Conservation (phyloP, 1,284 basidiomycete genomes). For the Ganoderma lingzhi region DNA sequence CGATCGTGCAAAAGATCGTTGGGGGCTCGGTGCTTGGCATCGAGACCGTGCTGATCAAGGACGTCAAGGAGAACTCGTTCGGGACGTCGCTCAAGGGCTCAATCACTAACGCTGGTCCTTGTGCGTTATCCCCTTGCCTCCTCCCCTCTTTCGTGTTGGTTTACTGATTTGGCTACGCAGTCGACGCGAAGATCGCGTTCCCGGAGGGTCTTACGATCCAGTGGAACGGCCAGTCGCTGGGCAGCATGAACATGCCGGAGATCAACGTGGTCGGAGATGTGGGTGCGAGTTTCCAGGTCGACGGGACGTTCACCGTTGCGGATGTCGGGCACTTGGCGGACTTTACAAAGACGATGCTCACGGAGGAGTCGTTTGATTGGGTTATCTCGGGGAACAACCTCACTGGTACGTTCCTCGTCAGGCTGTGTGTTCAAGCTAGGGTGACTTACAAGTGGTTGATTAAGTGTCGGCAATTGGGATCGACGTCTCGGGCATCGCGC, state of each 20-base stretch:
- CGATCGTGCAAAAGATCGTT: slow-evolving; percentile 85
- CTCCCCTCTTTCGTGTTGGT: neutral
- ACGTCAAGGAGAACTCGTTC: slow-evolving; percentile 67
- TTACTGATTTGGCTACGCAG: slow-evolving; percentile 42
- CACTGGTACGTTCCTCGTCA: slow-evolving; percentile 42
- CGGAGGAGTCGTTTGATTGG: slow-evolving; percentile 78
- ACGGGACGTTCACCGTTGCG: slow-evolving; percentile 67
- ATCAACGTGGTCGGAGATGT: slow-evolving; percentile 65
- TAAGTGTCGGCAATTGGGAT: slow-evolving; percentile 65
- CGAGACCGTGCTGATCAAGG: slow-evolving; percentile 63
- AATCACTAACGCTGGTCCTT: slow-evolving; percentile 81
- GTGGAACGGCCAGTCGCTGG: slow-evolving; percentile 69
- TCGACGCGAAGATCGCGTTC: slow-evolving; percentile 78
- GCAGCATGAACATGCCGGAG: slow-evolving; percentile 70
- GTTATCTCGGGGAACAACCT: slow-evolving; percentile 75
- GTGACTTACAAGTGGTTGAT: neutral
- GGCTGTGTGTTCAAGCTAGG: neutral
- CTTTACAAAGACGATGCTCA: slow-evolving; percentile 75
- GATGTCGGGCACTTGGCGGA: slow-evolving; percentile 67
- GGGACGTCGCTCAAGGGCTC: slow-evolving; percentile 67
- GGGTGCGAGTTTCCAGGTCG: slow-evolving; percentile 66
- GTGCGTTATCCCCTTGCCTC: slow-evolving; percentile 46
- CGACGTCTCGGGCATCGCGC: slow-evolving; percentile 60
- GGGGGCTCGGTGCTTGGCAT: slow-evolving; percentile 65
- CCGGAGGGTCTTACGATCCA: slow-evolving; percentile 67